Evolutionary conservation across 768 basidiomycete species (phyloP).

Genomic region (Rhizopogon sp.): DNA sequence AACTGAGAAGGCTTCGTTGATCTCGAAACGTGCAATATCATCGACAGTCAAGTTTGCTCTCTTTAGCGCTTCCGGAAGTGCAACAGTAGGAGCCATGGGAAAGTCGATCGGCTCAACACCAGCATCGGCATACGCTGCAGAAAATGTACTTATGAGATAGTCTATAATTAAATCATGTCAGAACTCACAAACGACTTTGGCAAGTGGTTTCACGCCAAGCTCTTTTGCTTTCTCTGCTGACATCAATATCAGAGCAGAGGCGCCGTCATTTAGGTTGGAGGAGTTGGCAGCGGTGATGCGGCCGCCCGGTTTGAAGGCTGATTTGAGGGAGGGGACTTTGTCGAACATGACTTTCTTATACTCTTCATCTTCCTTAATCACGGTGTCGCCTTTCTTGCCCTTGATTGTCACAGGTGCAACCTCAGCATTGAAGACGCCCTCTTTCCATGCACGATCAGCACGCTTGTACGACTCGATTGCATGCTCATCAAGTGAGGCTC

Average conservation of each 20-base stretch:
- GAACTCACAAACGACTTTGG: constrained; percentile 84
- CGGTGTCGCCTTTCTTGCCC: constrained; percentile 88
- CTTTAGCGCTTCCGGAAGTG: constrained; percentile 83
- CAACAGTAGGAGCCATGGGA: constrained; percentile 90
- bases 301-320: constrained; percentile 87
- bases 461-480: constrained; percentile 95
- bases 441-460: constrained; percentile 86
- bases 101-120: constrained; percentile 97
- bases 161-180: not conserved
- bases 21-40: constrained; percentile 90
- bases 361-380: constrained; percentile 94
- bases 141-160: not conserved
- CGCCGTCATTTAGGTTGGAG: constrained; percentile 92
- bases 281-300: constrained; percentile 97
- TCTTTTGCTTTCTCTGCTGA: constrained; percentile 90
- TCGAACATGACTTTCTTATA: constrained; percentile 96
- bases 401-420: constrained; percentile 87
- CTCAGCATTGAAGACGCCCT: constrained; percentile 81
- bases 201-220: constrained; percentile 88
- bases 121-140: constrained; percentile 88
- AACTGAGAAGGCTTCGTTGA: constrained; percentile 97
- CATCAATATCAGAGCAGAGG: constrained; percentile 92
- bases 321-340: constrained; percentile 84
- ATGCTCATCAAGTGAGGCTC: constrained; percentile 85
- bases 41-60: constrained; percentile 76